Conservation (phyloP, 495 filamentous ascomycete species). For the Neohortaea acidophila region DNA sequence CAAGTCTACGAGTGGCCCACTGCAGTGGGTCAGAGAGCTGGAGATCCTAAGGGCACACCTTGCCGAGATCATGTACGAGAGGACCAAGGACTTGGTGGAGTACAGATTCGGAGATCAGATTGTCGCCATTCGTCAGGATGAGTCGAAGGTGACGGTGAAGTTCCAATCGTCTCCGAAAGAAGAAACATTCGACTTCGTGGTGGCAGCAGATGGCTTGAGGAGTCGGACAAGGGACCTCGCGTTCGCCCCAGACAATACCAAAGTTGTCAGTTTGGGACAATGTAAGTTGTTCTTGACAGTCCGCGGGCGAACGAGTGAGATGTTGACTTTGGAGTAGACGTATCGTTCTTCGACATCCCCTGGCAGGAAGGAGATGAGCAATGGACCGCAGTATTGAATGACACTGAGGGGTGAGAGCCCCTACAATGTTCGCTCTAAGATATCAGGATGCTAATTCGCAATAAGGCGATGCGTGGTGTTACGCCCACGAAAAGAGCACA, state of each 20-base stretch:
- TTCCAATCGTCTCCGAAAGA: constrained; percentile 3
- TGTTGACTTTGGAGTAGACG: too few species aligned
- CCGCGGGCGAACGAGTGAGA: too few species aligned
- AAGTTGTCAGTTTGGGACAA: neutral
- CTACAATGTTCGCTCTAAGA: too few species aligned
- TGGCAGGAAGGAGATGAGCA: constrained; percentile 5
- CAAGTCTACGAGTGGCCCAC: neutral
- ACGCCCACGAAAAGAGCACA: too few species aligned
- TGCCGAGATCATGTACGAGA: constrained; percentile 22
- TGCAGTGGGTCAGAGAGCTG: constrained; percentile 7
- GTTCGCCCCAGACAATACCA: neutral
- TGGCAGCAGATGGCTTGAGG: constrained; percentile 12
- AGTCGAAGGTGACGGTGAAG: constrained; percentile 2
- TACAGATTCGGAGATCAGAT: constrained; percentile 10
- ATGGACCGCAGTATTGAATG: constrained; percentile 7
- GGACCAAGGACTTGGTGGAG: constrained; percentile 5
- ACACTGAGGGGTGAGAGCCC: too few species aligned
- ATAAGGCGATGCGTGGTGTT: too few species aligned
- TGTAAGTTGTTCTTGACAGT: too few species aligned
- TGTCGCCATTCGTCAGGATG: constrained; percentile 3
- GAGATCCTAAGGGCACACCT: constrained; percentile 44
- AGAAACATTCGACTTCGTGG: constrained; percentile 10
- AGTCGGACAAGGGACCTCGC: constrained; percentile 5
- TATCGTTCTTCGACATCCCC: constrained; percentile 5
- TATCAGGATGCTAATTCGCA: neutral